These are phyloP conservation scores for Chamaecyparis obtusa DNA, from an alignment of 75 land plant genomes.

Conservation along the genomic window DNA sequence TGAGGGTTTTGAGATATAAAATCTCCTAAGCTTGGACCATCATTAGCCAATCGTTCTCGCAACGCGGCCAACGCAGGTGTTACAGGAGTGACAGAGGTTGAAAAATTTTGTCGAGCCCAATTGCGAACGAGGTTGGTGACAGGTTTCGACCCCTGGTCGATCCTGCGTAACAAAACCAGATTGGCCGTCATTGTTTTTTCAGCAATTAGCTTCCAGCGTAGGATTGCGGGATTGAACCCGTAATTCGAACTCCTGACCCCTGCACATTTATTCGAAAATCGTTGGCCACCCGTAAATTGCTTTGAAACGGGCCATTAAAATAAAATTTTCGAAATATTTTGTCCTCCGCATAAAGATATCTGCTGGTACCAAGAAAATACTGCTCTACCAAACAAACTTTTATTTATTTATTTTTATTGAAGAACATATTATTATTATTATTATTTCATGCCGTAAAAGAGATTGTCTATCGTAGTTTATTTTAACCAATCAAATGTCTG, in stretches of 20 bases:
- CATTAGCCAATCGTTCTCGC: slow-evolving; percentile 62
- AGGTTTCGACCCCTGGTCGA: slow-evolving; percentile 3
- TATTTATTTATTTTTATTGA: too few relatives aligned
- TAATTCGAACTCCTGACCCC: not conserved
- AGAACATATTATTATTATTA: too few relatives aligned
- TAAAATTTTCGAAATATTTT: too few relatives aligned
- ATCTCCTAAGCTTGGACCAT: slow-evolving; percentile 64
- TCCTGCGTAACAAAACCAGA: not conserved
- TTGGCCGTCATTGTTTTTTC: not conserved
- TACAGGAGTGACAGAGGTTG: slow-evolving; percentile 7
- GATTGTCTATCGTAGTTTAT: too few relatives aligned
- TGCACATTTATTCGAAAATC: not conserved
- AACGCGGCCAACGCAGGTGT: slow-evolving; percentile 51
- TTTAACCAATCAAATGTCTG: too few relatives aligned
- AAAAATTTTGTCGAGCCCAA: not conserved
- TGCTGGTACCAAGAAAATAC: too few relatives aligned
- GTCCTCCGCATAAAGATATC: too few relatives aligned
- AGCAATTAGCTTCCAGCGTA: not conserved
- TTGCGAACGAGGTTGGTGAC: not conserved
- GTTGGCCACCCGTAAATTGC: not conserved
- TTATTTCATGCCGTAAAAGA: too few relatives aligned
- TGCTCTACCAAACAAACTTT: too few relatives aligned
- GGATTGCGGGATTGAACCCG: not conserved
- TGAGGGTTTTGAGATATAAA: slow-evolving; percentile 40
- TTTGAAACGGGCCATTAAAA: not conserved